These are phyloP conservation scores for Cordyceps militaris DNA, from an alignment of 2,329 filamentous ascomycete species.

Conservation along the genomic window DNA sequence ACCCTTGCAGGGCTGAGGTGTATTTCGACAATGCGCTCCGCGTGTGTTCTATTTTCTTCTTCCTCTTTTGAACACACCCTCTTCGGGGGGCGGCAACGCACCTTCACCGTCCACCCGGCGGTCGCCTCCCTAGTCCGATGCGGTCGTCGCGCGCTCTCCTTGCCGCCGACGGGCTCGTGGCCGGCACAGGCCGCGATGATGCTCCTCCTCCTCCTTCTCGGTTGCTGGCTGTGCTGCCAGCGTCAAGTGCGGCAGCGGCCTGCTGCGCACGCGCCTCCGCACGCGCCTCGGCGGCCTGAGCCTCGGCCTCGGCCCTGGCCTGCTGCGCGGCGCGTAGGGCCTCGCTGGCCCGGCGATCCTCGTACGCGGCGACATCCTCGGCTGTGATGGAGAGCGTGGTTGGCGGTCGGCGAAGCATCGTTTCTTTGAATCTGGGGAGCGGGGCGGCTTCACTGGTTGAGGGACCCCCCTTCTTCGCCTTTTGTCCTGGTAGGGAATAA, in stretches of 20 bases:
- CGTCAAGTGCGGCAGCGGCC: slow-evolving; percentile 1
- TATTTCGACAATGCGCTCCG: no score
- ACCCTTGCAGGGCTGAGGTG: not conserved
- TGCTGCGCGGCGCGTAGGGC: slow-evolving; percentile 29
- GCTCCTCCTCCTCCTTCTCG: slow-evolving; percentile 13
- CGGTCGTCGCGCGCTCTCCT: slow-evolving; percentile 31
- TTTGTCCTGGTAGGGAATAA: no score
- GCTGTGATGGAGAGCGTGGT: slow-evolving; percentile 62
- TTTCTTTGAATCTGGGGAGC: not conserved
- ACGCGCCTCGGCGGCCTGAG: slow-evolving; percentile 9
- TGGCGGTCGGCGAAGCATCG: slow-evolving; percentile 60
- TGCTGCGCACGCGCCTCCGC: slow-evolving; percentile 2
- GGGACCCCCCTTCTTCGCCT: not conserved
- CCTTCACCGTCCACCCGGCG: slow-evolving; percentile 13
- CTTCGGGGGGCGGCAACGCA: slow-evolving; percentile 12
- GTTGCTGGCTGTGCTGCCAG: slow-evolving; percentile 19
- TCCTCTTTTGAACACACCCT: no score
- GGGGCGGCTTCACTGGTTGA: not conserved
- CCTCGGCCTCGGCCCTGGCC: slow-evolving; percentile 20
- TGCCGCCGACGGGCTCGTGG: slow-evolving; percentile 18
- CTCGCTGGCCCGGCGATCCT: slow-evolving; percentile 49
- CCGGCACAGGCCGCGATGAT: slow-evolving; percentile 20
- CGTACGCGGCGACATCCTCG: slow-evolving; percentile 64
- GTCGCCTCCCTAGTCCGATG: slow-evolving; percentile 27
- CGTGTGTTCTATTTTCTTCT: no score